Conservation (phyloP, 768 basidiomycete genomes). For the Lactarius deliciosus region DNA sequence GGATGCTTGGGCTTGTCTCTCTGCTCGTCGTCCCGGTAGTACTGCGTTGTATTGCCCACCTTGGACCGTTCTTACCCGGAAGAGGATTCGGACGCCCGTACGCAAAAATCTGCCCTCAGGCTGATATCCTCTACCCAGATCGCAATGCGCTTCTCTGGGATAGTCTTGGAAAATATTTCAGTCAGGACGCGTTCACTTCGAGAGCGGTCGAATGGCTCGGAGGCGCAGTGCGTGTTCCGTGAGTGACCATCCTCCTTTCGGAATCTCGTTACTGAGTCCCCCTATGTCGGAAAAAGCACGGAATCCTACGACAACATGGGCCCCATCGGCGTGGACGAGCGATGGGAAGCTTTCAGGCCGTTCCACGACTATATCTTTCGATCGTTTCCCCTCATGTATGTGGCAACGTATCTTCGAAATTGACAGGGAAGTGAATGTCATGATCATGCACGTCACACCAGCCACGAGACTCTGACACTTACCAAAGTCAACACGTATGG, state of each 20-base stretch:
- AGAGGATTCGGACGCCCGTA: not conserved
- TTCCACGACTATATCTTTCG: slow-evolving; percentile 44
- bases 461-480: slow-evolving; percentile 50
- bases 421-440: not conserved
- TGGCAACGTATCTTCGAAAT: not conserved
- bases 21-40: not conserved
- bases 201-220: slow-evolving; percentile 41
- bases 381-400: slow-evolving; percentile 64
- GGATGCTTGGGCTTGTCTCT: not conserved
- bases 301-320: slow-evolving; percentile 52
- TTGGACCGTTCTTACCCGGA: not conserved
- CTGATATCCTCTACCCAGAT: slow-evolving; percentile 34
- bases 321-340: slow-evolving; percentile 47
- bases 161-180: slow-evolving; percentile 34
- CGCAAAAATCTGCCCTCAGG: slow-evolving; percentile 31
- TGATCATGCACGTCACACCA: slow-evolving; percentile 28
- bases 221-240: slow-evolving; percentile 43
- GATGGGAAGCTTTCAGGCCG: slow-evolving; percentile 42
- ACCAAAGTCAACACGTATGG: slow-evolving; percentile 62
- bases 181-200: slow-evolving; percentile 38
- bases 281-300: slow-evolving; percentile 39
- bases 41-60: not conserved
- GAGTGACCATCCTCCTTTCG: slow-evolving; percentile 28
- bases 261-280: not conserved
- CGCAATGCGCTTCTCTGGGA: slow-evolving; percentile 37